Conservation (phyloP, 2,329 filamentous ascomycete species). For the Lecanosticta acicola region DNA sequence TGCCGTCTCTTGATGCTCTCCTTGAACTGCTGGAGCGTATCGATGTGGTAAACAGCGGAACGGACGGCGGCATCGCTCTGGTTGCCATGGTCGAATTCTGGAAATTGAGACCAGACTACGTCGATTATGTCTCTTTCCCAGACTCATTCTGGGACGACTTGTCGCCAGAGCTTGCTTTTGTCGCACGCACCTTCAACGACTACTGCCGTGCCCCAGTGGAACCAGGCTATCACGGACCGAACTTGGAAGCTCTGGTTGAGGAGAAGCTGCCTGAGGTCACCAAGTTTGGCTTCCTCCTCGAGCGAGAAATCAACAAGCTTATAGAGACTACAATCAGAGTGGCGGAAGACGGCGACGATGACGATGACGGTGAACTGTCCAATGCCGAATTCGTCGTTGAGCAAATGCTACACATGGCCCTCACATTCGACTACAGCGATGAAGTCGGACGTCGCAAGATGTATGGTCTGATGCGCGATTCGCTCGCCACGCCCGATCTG, state of each 20-base stretch:
- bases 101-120: conserved; percentile 81
- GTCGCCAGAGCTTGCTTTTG: conserved; percentile 79
- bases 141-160: conserved; percentile 75
- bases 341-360: conserved; percentile 48
- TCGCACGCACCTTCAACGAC: conserved; percentile 88
- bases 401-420: conserved; percentile 85
- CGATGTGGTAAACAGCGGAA: conserved; percentile 83
- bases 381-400: conserved; percentile 95
- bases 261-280: conserved; percentile 95
- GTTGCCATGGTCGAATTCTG: conserved; percentile 96
- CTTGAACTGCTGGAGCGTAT: conserved; percentile 90
- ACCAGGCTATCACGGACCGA: conserved; percentile 48
- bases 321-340: conserved; percentile 58
- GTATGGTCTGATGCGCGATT: conserved; percentile 83
- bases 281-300: conserved; percentile 78
- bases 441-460: conserved; percentile 93
- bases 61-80: conserved; percentile 82
- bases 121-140: conserved; percentile 61
- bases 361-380: conserved; percentile 63
- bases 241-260: conserved; percentile 70
- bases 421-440: conserved; percentile 94
- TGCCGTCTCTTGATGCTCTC: conserved; percentile 73
- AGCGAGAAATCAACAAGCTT: conserved; percentile 68
- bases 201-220: conserved; percentile 69
- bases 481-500: conserved; percentile 76